A percentile compares a stretch with the other conserved stretches of the same genome.
Conservation (phyloP, 2,329 filamentous ascomycete species). For the Neurospora sp. region DNA sequence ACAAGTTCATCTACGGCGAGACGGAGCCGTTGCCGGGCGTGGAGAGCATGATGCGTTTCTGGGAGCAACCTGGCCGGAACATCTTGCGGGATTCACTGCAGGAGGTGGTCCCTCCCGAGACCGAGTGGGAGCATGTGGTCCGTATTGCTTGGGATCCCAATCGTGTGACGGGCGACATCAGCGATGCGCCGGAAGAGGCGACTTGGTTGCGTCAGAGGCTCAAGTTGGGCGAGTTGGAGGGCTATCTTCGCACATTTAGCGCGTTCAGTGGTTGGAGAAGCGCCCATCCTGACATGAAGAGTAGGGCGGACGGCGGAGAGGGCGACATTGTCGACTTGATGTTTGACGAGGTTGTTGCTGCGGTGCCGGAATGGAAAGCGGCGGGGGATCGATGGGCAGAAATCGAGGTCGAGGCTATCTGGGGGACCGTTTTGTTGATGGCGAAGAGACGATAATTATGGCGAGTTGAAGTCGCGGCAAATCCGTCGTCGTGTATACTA, state of each 20-base stretch:
- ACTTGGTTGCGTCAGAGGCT: constrained; percentile 43
- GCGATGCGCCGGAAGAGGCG: constrained; percentile 17
- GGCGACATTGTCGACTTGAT: constrained; percentile 54
- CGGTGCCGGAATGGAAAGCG: constrained; percentile 42
- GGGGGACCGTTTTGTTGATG: constrained; percentile 51
- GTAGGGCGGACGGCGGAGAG: constrained; percentile 40
- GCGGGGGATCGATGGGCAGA: constrained; percentile 41
- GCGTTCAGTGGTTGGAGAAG: constrained; percentile 49
- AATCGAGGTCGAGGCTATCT: constrained; percentile 45
- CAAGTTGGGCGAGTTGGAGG: constrained; percentile 47
- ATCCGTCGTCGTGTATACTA: background rate
- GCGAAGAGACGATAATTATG: constrained; percentile 32
- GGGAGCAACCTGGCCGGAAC: constrained; percentile 49
- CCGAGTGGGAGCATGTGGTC: constrained; percentile 41
- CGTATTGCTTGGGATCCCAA: constrained; percentile 49
- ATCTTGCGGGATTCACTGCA: constrained; percentile 42
- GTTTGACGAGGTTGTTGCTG: constrained; percentile 46
- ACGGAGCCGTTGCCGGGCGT: constrained; percentile 33
- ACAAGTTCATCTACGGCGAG: constrained; percentile 44
- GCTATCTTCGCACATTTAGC: constrained; percentile 53
- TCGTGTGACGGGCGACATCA: constrained; percentile 25
- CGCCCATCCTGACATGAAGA: constrained; percentile 38
- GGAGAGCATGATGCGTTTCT: constrained; percentile 45
- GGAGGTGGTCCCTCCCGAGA: constrained; percentile 39
- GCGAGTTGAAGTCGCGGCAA: background rate